Evolutionary conservation across 352 stramenopile genomes (phyloP), one percentile per base, ranked within the genome.

Genomic region (Phytophthora europaea): DNA sequence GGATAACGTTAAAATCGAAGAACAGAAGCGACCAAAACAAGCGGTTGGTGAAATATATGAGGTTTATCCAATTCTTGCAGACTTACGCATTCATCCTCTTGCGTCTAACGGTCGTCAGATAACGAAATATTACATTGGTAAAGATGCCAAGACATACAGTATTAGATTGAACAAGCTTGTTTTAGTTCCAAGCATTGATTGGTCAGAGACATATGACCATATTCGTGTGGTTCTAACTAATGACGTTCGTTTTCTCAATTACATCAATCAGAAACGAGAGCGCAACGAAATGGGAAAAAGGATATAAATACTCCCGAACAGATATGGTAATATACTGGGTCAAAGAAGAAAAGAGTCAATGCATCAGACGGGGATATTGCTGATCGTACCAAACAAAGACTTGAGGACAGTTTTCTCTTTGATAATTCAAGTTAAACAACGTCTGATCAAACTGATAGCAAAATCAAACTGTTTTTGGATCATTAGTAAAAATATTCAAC

Each of bases 361-460:
- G 38, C 38, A 15, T 18, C 38, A 18, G 38, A 45, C 4, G 53
- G 38, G 22, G 62, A 70, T 70, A 6, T 31, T 28, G 16, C 43
- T 40, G 20, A 64, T 28, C 40, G 53, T 8, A 64, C n/a, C 12
- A 70, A 60, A 43, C 63, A 70, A 36, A 12, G 45, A 26, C 53
- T 70, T 52, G 63, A 70, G 15, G 64, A 70, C 18, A 70, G 64
- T n/a, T 61, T 72, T 26, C 16, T 50, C 8, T 61, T 72, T 40
- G 65, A 72, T 55, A 65, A 20, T 15, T 61, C 55, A 20, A 71
- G 47, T 45, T 72, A 56, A 10, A 72, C 65, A 36, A 16, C 45
- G 18, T 38, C 4, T 12, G 65, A 65, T 33, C 33, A 71, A 26
- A 6, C 10, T 34, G 54, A 65, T 61, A 71, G 64, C 20, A 71